Conservation (phyloP, 441 rosid genomes). For the Jatropha podagrica region DNA sequence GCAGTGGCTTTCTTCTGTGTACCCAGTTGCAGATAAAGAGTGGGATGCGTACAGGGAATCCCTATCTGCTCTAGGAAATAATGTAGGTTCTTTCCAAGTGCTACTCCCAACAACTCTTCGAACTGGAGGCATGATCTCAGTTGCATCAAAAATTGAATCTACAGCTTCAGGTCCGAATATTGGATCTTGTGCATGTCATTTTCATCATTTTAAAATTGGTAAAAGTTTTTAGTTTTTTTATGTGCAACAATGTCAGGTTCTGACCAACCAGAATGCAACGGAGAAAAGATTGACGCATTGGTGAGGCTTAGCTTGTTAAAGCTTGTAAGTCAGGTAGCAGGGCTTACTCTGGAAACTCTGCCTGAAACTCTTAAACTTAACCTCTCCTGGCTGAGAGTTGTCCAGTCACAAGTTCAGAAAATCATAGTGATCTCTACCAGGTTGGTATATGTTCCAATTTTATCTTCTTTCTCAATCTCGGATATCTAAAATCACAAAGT, state of each 20-base stretch:
- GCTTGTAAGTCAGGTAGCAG: constrained; percentile 53
- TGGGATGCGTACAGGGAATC: constrained; percentile 65
- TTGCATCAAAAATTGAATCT: neutral
- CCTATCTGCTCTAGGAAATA: constrained; percentile 38
- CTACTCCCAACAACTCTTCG: constrained; percentile 42
- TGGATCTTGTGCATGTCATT: neutral
- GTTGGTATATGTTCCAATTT: constrained; percentile 24
- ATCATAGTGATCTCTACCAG: constrained; percentile 63
- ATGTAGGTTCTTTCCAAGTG: constrained; percentile 35
- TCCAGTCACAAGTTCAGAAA: constrained; percentile 76
- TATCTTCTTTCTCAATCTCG: neutral
- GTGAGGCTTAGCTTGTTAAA: constrained; percentile 68
- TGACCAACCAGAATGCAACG: constrained; percentile 52
- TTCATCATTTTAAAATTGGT: neutral
- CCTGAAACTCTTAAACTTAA: constrained; percentile 73
- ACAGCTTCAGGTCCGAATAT: constrained; percentile 16
- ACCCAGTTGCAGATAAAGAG: constrained; percentile 44
- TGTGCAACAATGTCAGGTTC: constrained; percentile 28
- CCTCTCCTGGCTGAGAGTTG: constrained; percentile 55
- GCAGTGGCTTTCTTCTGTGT: constrained; percentile 58
- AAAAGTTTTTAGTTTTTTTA: neutral
- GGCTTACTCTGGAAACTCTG: constrained; percentile 50
- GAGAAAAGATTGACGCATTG: constrained; percentile 54
- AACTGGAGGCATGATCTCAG: constrained; percentile 31
- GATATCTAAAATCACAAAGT: neutral